phyloP scores from a whole-genome alignment of 2,329 filamentous ascomycete species.

The Decorospora gaudefroyi region DNA sequence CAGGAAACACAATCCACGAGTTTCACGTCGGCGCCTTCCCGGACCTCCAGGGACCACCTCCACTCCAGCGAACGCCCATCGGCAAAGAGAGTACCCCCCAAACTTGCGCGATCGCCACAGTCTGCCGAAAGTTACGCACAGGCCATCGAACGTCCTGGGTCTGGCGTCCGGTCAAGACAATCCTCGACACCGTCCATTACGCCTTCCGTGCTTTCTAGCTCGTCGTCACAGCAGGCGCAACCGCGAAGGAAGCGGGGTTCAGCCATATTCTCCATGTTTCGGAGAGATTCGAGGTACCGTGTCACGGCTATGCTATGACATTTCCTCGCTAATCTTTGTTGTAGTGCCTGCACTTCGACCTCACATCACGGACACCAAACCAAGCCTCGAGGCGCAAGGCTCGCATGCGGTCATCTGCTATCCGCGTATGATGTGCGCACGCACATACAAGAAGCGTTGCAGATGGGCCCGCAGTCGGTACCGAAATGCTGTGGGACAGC shows the following conservation, averaged over 20 bases:
- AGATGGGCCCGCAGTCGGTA: conserved; percentile 34
- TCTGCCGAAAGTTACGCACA: conserved; percentile 26
- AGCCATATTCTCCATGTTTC: conserved; percentile 41
- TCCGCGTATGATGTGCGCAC: conserved; percentile 34
- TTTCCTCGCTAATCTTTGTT: conserved; percentile 20
- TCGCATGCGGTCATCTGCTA: conserved; percentile 41
- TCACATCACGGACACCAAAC: conserved; percentile 31
- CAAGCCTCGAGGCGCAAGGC: conserved; percentile 31
- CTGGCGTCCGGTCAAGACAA: conserved; percentile 24
- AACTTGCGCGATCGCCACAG: conserved; percentile 22
- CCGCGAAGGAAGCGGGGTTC: conserved; percentile 38
- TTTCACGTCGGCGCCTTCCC: conserved; percentile 41
- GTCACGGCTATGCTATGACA: not conserved
- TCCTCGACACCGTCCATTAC: conserved; percentile 32
- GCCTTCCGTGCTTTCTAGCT: conserved; percentile 29
- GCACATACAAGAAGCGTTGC: conserved; percentile 45
- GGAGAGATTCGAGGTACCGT: conserved; percentile 37
- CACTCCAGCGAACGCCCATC: conserved; percentile 25
- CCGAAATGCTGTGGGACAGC: conserved; percentile 51
- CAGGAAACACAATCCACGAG: conserved; percentile 45
- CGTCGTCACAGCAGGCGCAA: conserved; percentile 22
- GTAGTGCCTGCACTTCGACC: conserved; percentile 34
- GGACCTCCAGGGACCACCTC: conserved; percentile 39
- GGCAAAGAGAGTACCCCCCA: conserved; percentile 22
- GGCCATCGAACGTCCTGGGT: conserved; percentile 22